Base-by-base conservation (phyloP, 2,329 filamentous ascomycete species). In the Fusarium drepaniforme region DNA sequence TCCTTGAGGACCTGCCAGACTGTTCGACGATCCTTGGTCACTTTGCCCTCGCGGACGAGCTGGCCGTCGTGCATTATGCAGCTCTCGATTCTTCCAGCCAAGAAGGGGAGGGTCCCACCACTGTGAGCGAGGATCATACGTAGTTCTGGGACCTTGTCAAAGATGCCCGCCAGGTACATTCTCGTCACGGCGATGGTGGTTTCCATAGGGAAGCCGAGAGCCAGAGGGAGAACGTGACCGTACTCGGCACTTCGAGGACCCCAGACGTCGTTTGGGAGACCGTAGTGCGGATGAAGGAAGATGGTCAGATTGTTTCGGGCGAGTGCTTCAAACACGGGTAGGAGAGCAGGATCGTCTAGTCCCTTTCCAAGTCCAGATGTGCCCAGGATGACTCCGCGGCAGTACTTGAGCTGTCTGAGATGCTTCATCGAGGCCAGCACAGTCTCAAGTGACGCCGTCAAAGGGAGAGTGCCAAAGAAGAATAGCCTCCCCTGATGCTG, bases 201-300 rank as follows among this genome's bases (percentile, higher is more conserved):
- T 84, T 98, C 96, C 75, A 98, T 90, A 0, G 96, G 95, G 81
- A 98, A 98, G 0, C 96, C 96, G 5, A 98, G 85, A 0, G 95
- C 94, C 0, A 98, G 86, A 0, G 95, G 94, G 3, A 98, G 87
- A 1, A 98, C 95, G 81, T 98, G 96, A 0, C 96, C 96, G 80
- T 97, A 98, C 70, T 93, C 92, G 25, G 85, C 86, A 46, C 82
- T 85, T 9, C 93, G 87, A 0, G 93, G 90, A 0, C 96, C 96
- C 84, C 94, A 98, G 5, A 97, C 94, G 11, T 91, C 89, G 69
- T 90, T 89, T 0, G 95, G 95, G 3, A 98, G 89, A 2, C 96
- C 96, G 81, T 98, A 98, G 83, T 98, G 96, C 33, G 96, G 96
- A 83, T 98, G 96, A 62, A 98, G 83, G 84, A 98, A 98, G 59